Base-by-base conservation (phyloP, 163 green algal species). In the Smithsoniella earleae region DNA sequence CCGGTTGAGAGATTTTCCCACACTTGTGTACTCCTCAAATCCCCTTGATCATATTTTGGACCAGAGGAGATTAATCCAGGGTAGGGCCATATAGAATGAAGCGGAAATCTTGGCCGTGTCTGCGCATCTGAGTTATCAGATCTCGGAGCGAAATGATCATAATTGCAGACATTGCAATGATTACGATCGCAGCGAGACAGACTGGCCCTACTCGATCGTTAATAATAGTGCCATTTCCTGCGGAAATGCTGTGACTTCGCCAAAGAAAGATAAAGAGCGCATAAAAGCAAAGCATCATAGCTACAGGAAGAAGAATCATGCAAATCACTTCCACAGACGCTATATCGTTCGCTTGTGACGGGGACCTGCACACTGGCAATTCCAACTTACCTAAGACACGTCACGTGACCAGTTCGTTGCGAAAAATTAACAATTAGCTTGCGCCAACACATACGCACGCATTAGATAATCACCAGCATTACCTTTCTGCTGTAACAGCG, bases 251-350 rank as follows among this genome's bases (percentile, higher is more conserved):
- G 0, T 54, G 73, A 38, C 78, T 80, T 63, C 91, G 85, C 90
- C 89, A 95, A 20, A 88, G 66, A 66, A 96, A 97, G 1, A 94
- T 79, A 38, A 89, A 84, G 25, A 92, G 79, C 18, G 89, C 82
- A 66, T 97, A 97, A 36, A 77, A 78, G 52, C 80, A 85, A 76
- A 97, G 95, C 54, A 84, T 62, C 28, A 95, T 86, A 52, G 84
- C 85, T 46, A 97, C 76, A 2, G 91, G 91, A 62, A 97, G 86
- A 72, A 96, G 83, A 66, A 95, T 89, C 46, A 96, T 80, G 5
- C 89, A 84, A 55, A 96, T 95, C 37, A 95, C 78, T 72, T 94
- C 86, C 13, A 95, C 76, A 36, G 72, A 62, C 55, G 58, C 58
- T 25, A 69, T 13, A 8, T 69, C 58, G 16, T 33, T 33, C 8